These are phyloP conservation scores for Syzygium aqueum DNA, from an alignment of 345 rosid species.

Conservation along the genomic window DNA sequence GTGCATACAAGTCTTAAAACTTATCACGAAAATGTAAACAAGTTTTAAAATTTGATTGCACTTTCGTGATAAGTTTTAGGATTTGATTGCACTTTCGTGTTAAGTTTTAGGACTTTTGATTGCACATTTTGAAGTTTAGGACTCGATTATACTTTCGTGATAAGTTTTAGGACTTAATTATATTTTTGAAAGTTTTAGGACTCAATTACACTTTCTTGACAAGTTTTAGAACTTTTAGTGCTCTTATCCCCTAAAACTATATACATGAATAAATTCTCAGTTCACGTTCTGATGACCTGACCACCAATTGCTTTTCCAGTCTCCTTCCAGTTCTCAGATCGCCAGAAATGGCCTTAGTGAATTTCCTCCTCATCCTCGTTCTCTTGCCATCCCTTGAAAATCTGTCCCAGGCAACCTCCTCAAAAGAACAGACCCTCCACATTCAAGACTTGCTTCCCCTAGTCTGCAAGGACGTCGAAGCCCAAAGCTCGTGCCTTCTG, in stretches of 20 bases:
- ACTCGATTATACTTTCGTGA: too few relatives aligned
- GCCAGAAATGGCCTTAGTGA: conserved; percentile 28
- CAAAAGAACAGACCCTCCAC: conserved; percentile 17
- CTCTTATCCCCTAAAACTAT: not conserved
- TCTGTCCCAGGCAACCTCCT: conserved; percentile 10
- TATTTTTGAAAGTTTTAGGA: too few relatives aligned
- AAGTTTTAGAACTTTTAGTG: too few relatives aligned
- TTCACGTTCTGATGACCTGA: not conserved
- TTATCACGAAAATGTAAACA: too few relatives aligned
- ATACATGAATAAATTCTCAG: conserved; percentile 8
- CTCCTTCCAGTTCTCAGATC: not conserved
- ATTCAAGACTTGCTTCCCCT: conserved; percentile 27
- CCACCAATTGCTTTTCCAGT: not conserved
- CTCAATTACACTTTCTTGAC: too few relatives aligned
- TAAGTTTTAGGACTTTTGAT: too few relatives aligned
- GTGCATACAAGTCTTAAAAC: too few relatives aligned
- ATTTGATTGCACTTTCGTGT: too few relatives aligned
- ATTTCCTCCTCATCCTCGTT: conserved; percentile 18
- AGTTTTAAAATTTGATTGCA: too few relatives aligned
- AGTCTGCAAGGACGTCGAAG: conserved; percentile 39
- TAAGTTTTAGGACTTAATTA: too few relatives aligned
- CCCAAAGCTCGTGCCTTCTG: conserved; percentile 41
- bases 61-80: too few relatives aligned
- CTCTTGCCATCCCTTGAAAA: conserved; percentile 26
- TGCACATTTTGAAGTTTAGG: too few relatives aligned